Base-by-base conservation (phyloP, 176 grass and related monocot genomes). In the Juncus effusus region DNA sequence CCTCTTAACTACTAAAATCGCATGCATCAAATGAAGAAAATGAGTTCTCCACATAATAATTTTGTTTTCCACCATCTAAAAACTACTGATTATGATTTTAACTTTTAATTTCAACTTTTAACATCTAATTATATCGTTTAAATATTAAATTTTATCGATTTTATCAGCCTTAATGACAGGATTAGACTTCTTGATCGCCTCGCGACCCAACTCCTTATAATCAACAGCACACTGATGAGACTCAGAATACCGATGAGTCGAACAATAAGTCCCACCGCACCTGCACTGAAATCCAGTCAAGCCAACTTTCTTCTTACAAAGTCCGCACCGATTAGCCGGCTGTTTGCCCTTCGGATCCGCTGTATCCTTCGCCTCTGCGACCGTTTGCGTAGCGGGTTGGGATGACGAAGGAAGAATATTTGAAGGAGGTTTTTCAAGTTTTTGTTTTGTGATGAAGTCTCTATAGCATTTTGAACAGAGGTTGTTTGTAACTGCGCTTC, bases 401-500 rank as follows among this genome's bases (percentile, higher is more conserved):
- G 15, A 73, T 28, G 65, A 60, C 10, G 65, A 35, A 28, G 44
- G 60, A 56, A 3, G 72, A 56, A 2, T 59, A 77, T 19, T 45
- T 36, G 16, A 56, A 45, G 68, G 38, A 6, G 68, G 54, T 44
- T 66, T 61, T 5, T 10, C 13, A 62, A 70, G 11, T 6, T 37
- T 60, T 54, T 58, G 56, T 52, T 73, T 37, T 38, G 73, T 78
- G 52, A 79, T 67, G 2, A 68, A 81, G 63, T 85, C 82, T 6
- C 77, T 49, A 61, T 82, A 85, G 77, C 86, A 90, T 70, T 82
- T 85, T 1, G 86, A 90, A 55, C 86, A 90, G 66, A 85, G 60
- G 52, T 85, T 82, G 2, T 85, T 77, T 0, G 82, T 79, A 14
- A 83, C 77, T 16, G 78, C 12, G 60, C 76, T 90, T 10, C 86